A percentile compares a stretch with the other conserved stretches of the same genome.
phyloP scores from a whole-genome alignment of 2,329 filamentous ascomycete species.

The Ceratocystis diversiconidia region DNA sequence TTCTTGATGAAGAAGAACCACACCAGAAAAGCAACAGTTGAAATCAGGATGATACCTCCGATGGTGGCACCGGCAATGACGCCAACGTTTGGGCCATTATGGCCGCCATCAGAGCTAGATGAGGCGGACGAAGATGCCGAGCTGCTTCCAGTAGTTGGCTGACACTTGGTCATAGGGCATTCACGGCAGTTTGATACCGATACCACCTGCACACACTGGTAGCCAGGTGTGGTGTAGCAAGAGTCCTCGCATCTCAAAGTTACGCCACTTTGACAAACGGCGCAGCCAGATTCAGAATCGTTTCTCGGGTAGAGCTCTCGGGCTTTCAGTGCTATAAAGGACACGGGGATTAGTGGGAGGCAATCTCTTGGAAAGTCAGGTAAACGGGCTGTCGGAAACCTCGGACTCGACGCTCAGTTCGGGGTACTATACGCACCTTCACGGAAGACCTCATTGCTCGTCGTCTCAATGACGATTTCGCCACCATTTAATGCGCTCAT shows the following conservation, averaged over 20 bases:
- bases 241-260: constrained; percentile 18
- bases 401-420: too few species aligned
- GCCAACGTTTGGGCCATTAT: constrained; percentile 52
- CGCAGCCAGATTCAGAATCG: constrained; percentile 18
- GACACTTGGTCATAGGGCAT: constrained; percentile 19
- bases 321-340: constrained; percentile 17
- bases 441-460: constrained; percentile 18
- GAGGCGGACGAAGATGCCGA: constrained; percentile 9
- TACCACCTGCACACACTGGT: constrained; percentile 19
- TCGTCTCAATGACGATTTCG: constrained; percentile 19
- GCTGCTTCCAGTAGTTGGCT: neutral
- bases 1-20: constrained; percentile 82
- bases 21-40: constrained; percentile 61
- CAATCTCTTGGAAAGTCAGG: neutral
- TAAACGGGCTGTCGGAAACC: neutral
- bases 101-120: constrained; percentile 17
- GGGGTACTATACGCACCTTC: constrained; percentile 15
- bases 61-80: constrained; percentile 87
- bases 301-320: constrained; percentile 19
- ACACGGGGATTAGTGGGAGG: neutral
- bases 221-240: constrained; percentile 18
- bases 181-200: constrained; percentile 19
- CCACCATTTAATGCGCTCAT: constrained; percentile 4
- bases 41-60: constrained; percentile 64
- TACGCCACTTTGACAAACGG: constrained; percentile 18